Evolutionary conservation across 2,329 filamentous ascomycete species (phyloP).

Genomic region (Alternaria sp.): DNA sequence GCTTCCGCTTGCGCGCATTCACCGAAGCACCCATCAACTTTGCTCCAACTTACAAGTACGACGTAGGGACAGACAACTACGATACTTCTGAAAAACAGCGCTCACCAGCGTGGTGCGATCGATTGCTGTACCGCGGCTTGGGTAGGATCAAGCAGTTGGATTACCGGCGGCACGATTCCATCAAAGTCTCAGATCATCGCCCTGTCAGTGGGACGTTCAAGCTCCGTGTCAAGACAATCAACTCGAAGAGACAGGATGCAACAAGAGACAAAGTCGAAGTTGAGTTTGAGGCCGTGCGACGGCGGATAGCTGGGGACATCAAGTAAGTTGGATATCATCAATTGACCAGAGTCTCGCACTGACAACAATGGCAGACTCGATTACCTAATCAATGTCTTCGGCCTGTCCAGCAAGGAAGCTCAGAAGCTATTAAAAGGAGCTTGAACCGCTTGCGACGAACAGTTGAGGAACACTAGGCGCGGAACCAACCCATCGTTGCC

Average conservation of each 20-base stretch:
- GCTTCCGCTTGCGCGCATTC: slow-evolving; percentile 87
- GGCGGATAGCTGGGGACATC: slow-evolving; percentile 72
- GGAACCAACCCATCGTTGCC: slow-evolving; percentile 2
- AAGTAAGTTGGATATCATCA: slow-evolving; percentile 68
- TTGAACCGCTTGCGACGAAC: slow-evolving; percentile 12
- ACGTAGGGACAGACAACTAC: slow-evolving; percentile 92
- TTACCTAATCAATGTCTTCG: slow-evolving; percentile 70
- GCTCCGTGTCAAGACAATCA: slow-evolving; percentile 83
- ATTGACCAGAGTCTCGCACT: not conserved
- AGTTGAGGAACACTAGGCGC: not conserved
- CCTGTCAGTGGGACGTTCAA: slow-evolving; percentile 88
- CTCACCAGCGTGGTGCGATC: slow-evolving; percentile 95
- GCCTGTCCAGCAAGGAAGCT: slow-evolving; percentile 64
- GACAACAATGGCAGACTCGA: slow-evolving; percentile 61
- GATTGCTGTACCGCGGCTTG: slow-evolving; percentile 82
- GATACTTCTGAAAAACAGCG: slow-evolving; percentile 95
- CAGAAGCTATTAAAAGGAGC: slow-evolving; percentile 52
- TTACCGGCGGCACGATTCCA: slow-evolving; percentile 82
- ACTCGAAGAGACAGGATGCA: slow-evolving; percentile 68
- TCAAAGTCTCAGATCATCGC: slow-evolving; percentile 88
- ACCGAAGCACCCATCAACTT: slow-evolving; percentile 91
- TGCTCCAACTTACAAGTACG: slow-evolving; percentile 97
- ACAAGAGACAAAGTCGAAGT: slow-evolving; percentile 78
- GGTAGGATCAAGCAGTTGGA: slow-evolving; percentile 86
- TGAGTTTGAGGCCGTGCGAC: slow-evolving; percentile 76